Base-by-base conservation (phyloP, 2,329 filamentous ascomycete genomes). In the Clarireedia sp. region DNA sequence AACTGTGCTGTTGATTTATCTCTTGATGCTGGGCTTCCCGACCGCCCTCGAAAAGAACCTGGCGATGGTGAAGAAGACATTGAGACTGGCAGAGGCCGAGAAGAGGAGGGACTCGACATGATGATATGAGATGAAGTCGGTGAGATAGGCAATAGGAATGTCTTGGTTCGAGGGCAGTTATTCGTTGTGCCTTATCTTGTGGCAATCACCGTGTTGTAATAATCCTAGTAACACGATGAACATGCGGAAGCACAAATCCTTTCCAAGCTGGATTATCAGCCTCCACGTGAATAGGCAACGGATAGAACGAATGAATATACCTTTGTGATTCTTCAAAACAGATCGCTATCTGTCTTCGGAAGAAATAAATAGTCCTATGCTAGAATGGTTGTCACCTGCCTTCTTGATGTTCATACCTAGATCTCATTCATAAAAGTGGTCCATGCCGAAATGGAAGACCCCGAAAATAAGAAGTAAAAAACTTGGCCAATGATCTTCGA, bases 1-100 rank as follows among this genome's bases (percentile, higher is more conserved):
- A 86, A 75, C 60, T 82, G 77, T 56, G 82, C 82, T 51, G 79
- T 86, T 48, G 79, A 73, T 59, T 82, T 76, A 51, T 78, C 79
- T 68, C 82, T 78, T 12, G 57, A 56, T 14, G 60, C 62, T 33
- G 64, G 64, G 61, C 66, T 60, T 21, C 72, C 68, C 12, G 78
- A 76, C 40, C 71, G 68, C 21, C 52, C 52, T 23, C 52, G 23
- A 12, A 54, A 41, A 23, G 52, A 54, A 21, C 24, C 36, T 16
- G 37, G 12, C 17, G 52, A 49, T 5, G 77, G 74, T 29, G 80
- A 81, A 1, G 75, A 75, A 3, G 77, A 72, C 56, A 75, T 68
- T 54, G 73, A 62, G 59, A 72, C 66, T 58, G 69, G 67, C 61
- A 71, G 60, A 67, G 73, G 66, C 60, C 63, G 58, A 59, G 65